Conservation (phyloP, 148 eudicot genomes). For the Gaultheria prostrata region DNA sequence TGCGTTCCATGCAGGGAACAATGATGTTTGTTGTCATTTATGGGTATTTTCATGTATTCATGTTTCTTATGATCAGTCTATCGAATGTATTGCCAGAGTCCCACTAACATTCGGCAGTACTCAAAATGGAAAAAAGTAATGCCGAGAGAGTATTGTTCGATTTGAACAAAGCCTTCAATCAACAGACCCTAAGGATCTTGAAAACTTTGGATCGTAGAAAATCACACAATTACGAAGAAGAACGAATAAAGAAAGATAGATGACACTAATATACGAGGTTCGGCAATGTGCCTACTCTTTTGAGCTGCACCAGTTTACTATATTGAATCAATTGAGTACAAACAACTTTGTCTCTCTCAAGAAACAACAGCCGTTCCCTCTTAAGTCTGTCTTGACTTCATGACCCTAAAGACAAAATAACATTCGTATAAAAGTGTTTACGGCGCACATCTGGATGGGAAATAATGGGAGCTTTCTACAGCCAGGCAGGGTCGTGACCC, state of each 20-base stretch:
- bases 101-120: neutral
- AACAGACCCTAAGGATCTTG: neutral
- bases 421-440: neutral
- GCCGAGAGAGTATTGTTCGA: neutral
- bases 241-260: neutral
- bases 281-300: neutral
- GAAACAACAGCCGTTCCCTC: neutral
- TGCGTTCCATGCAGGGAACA: neutral
- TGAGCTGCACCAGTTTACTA: neutral
- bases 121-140: neutral
- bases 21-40: neutral
- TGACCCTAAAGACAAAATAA: too few relatives aligned
- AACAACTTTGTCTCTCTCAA: neutral
- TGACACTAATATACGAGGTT: neutral
- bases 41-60: neutral
- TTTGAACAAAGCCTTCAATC: neutral
- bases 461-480: neutral
- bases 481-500: neutral
- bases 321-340: neutral
- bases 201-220: too few relatives aligned
- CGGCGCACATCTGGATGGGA: too few relatives aligned
- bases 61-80: neutral
- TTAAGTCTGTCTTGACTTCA: too few relatives aligned
- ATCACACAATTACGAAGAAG: neutral
- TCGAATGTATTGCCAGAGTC: neutral